These are phyloP conservation scores for Microstroma glucosiphilum DNA, from an alignment of 1,284 basidiomycete species.

Conservation along the genomic window DNA sequence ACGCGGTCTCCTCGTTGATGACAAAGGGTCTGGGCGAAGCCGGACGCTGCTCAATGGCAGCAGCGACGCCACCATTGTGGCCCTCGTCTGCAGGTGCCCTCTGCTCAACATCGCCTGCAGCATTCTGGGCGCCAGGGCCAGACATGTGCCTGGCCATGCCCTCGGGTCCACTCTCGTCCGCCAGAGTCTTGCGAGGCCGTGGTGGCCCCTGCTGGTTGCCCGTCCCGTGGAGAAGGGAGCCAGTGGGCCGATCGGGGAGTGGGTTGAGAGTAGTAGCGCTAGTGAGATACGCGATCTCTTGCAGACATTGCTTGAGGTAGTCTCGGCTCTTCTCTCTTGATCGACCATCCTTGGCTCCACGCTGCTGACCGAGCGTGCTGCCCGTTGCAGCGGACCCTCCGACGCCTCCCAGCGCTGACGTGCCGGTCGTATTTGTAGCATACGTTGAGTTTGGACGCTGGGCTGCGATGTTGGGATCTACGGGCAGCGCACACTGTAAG, in stretches of 20 bases:
- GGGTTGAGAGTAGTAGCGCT: constrained; percentile 95
- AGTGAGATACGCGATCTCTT: constrained; percentile 95
- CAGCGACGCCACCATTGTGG: background rate
- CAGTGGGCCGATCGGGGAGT: constrained; percentile 53
- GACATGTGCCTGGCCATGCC: background rate
- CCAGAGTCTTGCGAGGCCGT: constrained; percentile 30
- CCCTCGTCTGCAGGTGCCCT: background rate
- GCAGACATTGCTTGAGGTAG: constrained; percentile 95
- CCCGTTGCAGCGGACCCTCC: too few species aligned
- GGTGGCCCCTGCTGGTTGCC: constrained; percentile 16
- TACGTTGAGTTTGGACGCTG: too few species aligned
- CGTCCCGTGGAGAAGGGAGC: constrained; percentile 18
- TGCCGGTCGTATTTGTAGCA: too few species aligned
- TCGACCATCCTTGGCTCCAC: constrained; percentile 77
- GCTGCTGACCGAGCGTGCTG: constrained; percentile 53
- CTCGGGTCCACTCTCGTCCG: constrained; percentile 17
- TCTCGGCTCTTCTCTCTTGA: constrained; percentile 88
- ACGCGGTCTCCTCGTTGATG: background rate
- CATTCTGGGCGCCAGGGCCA: background rate
- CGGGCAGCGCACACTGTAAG: too few species aligned
- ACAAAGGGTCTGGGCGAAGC: background rate
- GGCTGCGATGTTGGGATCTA: too few species aligned
- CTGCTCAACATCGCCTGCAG: too few species aligned
- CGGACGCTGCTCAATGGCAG: background rate
- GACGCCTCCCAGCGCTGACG: too few species aligned